Evolutionary conservation across 2,329 filamentous ascomycete genomes (phyloP), one percentile per base, ranked within the genome.

Genomic region (Hymenoscyphus fructigenus): DNA sequence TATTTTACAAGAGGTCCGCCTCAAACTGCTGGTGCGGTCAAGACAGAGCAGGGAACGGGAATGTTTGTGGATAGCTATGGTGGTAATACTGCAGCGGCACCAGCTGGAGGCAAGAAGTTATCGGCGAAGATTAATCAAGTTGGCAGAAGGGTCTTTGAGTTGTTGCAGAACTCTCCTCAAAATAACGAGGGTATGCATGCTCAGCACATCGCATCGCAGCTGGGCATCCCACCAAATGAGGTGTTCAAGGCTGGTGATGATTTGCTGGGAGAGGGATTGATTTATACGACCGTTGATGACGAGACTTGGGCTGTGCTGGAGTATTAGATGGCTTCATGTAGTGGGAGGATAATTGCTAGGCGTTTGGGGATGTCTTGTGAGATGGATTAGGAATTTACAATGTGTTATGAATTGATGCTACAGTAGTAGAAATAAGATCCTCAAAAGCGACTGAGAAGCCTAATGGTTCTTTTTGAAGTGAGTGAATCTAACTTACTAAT

Each of bases 221-320:
- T 89, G 20, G 82, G 85, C 7, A 79, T 97, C 78, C 83, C 89
- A 9, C 79, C 88, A 34, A 82, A 83, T 29, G 91, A 96, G 57
- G 90, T 95, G 15, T 80, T 88, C 71, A 86, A 84, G 61, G 93
- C 88, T n/a, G 87, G 91, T 10, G 92, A 97, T 72, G 93, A 98
- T 78, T 78, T 99, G 74, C 78, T 92, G 55, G 82, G 82, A 1
- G 79, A 86, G 63, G 92, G 93, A 34, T 75, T 92, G 71, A 91
- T 97, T 69, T 99, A 92, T 79, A 92, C 92, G 32, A 99, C 96
- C 10, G 85, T 96, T 6, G 93, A 98, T 78, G 94, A 98, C 74
- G 85, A 91, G 78, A 98, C 94, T 0, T 98, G 91, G 89, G 92
- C 92, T 55, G 82, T 96, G 68, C 81, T 97, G 66, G 91, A 96